These are phyloP conservation scores for Colletotrichum sp. DNA, from an alignment of 2,329 filamentous ascomycete species.

Conservation along the genomic window DNA sequence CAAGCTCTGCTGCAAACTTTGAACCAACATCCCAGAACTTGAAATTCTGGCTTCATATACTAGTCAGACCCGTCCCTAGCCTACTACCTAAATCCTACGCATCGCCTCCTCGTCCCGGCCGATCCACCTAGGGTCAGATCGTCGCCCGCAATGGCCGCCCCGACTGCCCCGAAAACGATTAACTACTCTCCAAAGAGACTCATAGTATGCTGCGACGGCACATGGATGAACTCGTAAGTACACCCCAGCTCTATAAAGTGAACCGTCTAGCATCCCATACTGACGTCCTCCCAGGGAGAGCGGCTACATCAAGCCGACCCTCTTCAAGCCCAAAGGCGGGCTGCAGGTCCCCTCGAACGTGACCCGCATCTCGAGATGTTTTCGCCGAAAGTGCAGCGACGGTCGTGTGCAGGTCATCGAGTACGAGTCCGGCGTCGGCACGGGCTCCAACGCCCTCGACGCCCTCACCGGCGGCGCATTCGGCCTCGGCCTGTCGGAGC, in stretches of 20 bases:
- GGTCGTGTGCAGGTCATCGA: constrained; percentile 62
- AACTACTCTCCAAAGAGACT: constrained; percentile 43
- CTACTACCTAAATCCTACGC: not conserved
- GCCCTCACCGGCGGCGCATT: constrained; percentile 59
- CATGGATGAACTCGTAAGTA: constrained; percentile 52
- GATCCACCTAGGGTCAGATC: not conserved
- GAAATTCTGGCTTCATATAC: not conserved
- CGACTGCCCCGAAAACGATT: not conserved
- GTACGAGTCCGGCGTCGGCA: constrained; percentile 66
- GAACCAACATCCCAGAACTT: not conserved
- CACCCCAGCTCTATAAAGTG: not conserved
- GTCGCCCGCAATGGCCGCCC: not conserved
- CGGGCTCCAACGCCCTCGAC: constrained; percentile 53
- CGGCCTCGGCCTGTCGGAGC: constrained; percentile 57
- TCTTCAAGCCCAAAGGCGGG: constrained; percentile 39
- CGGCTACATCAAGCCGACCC: constrained; percentile 45
- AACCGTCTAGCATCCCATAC: not conserved
- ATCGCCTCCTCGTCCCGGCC: not conserved
- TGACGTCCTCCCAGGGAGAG: constrained; percentile 38
- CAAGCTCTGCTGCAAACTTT: not conserved
- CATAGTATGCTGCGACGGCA: constrained; percentile 58
- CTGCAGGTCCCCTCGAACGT: constrained; percentile 63
- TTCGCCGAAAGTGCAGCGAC: constrained; percentile 55
- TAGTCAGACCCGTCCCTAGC: not conserved
- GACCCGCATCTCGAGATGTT: constrained; percentile 62